Base-by-base conservation (phyloP, 495 filamentous ascomycete species). In the Neurospora terricola region DNA sequence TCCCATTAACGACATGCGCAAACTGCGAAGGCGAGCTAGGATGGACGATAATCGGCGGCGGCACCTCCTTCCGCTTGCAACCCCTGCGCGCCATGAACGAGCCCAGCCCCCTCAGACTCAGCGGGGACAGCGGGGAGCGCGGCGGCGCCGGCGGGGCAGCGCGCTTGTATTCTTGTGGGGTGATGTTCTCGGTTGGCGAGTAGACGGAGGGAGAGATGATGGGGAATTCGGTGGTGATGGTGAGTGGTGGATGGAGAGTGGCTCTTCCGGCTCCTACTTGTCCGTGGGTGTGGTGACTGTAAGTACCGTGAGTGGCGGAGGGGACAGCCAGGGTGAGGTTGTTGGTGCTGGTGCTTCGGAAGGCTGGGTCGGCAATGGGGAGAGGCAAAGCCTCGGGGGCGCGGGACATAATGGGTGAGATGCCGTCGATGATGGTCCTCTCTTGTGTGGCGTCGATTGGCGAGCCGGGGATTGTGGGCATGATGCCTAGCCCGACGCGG, bases 331-430 rank as follows among this genome's bases (percentile, higher is more conserved):
- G 42, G 9, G n/a, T 66, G 38, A 42, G 23, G 21, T 62, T 27
- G 69, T 9, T 66, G 36, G 69, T 27, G 69, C 27, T 37, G 68
- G 69, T 11, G 74, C 54, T 66, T 1, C 54, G 54, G 54, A 66
- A 66, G 16, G 54, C 54, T 34, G 54, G 54, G 14, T 66, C 54
- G 12, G 54, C 54, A 18, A 66, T 14, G 2, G 23, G 27, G 23
- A 66, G 30, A 66, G 54, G 54, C 1, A 66, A 1, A 1, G 54
- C 27, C 14, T 66, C 11, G 6, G 54, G 75, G 8, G 68, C 76
- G 8, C 76, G 69, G 3, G 79, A 76, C 69, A 80, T 68, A 12
- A 80, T 70, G 6, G 78, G 78, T 2, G 78, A 78, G 54, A 80
- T 76, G 18, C 72, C 71, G n/a, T 73, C 72, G 0, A 23, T 27